These are phyloP conservation scores for Acanthamoeba healyi DNA, from an alignment of 208 protist species.

Conservation along the genomic window DNA sequence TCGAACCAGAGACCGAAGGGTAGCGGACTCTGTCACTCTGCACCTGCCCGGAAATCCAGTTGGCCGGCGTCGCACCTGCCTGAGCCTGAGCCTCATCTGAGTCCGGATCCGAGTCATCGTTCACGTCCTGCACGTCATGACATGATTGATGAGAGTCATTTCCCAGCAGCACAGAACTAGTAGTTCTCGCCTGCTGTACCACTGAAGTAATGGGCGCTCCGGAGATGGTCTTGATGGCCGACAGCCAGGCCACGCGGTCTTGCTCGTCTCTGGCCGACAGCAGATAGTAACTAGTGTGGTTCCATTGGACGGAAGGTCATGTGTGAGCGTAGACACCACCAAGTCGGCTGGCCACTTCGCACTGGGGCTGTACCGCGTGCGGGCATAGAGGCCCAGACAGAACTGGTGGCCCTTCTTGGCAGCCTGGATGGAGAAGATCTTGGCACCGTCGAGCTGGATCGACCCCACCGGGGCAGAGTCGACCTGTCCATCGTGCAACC, in stretches of 20 bases:
- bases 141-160: no score
- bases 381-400: constrained; percentile 51
- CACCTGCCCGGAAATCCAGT: background rate
- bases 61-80: background rate
- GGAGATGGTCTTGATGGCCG: background rate
- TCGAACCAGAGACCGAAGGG: background rate
- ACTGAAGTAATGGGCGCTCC: constrained; percentile 12
- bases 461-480: constrained; percentile 8
- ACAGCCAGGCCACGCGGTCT: constrained; percentile 27
- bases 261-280: background rate
- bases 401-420: constrained; percentile 32
- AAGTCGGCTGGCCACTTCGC: background rate
- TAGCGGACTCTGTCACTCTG: background rate
- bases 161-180: background rate
- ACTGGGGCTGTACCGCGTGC: background rate
- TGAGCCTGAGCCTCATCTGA: background rate
- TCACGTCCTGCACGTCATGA: background rate
- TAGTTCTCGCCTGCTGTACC: no score
- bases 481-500: background rate
- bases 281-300: constrained; percentile 38
- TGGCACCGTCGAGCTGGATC: constrained; percentile 49
- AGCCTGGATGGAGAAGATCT: constrained; percentile 47
- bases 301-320: background rate
- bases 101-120: constrained; percentile 3
- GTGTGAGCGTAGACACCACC: no score